Base-by-base conservation (phyloP, 768 basidiomycete genomes). In the Mycena filopes region DNA sequence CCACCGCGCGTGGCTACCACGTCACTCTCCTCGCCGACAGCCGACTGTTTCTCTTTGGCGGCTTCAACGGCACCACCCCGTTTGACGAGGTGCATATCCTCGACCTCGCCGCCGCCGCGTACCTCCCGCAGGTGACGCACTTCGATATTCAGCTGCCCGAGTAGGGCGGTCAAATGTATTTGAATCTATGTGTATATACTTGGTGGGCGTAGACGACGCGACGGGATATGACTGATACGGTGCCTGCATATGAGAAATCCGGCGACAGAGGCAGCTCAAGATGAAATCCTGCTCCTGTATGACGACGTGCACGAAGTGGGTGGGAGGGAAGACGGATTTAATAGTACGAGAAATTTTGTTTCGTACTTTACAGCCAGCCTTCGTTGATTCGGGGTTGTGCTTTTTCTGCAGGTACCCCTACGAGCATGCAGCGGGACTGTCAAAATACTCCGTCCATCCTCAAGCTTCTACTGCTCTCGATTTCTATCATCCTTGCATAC, bases 111-210 rank as follows among this genome's bases (percentile, higher is more conserved):
- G 93, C 91, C 12, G 86, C 89, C 6, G 94, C 94, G 40, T 98
- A 96, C 78, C 79, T 97, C 23, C 94, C 95, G 0, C 95, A 97
- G 75, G 93, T 95, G 12, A 94, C 91, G 65, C 89, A 89, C 75
- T 91, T 90, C 72, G 81, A 79, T 33, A 84, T 92, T 70, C 87
- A 89, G 54, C 55, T 69, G 4, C 68, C 68, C 8, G 68, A 69
- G 55, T 69, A 69, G 56, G 5, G 28, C 25, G 5, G 2, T 9
- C 21, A 28, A 55, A 1, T 55, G 25, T 63, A 41, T 48, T 55
- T 28, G n/a, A 49, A 38, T 46, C 42, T 15, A 55, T 55, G 16
- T 55, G 42, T 55, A 33, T 56, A 16, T 45, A 55, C 18, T 25
- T 55, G 33, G 42, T 46, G 21, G 41, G 29, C 28, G 42, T 28